phyloP scores from a whole-genome alignment of 495 filamentous ascomycete species.

The Aspergillus bertholletiae region DNA sequence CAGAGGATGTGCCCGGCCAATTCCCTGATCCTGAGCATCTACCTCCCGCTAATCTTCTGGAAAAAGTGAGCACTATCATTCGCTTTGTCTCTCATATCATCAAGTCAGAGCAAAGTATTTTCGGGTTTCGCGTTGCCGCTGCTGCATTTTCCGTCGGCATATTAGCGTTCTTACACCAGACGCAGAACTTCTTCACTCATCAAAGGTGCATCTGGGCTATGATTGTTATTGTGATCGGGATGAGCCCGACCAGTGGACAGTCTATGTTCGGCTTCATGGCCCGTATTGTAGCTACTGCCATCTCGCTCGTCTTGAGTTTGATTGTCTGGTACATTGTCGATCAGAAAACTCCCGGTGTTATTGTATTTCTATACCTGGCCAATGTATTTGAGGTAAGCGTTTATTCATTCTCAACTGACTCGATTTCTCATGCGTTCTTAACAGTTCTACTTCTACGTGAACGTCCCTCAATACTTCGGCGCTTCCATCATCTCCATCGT shows the following conservation, averaged over 20 bases:
- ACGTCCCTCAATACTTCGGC: slow-evolving; percentile 56
- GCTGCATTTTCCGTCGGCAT: slow-evolving; percentile 69
- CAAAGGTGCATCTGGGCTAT: slow-evolving; percentile 75
- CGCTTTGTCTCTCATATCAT: slow-evolving; percentile 23
- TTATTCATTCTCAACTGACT: background rate
- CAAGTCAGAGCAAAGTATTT: slow-evolving; percentile 37
- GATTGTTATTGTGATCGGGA: slow-evolving; percentile 69
- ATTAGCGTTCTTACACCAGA: slow-evolving; percentile 61
- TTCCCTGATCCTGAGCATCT: slow-evolving; percentile 68
- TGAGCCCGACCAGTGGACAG: slow-evolving; percentile 56
- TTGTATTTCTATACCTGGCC: slow-evolving; percentile 66
- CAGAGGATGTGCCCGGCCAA: background rate
- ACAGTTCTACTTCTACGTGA: slow-evolving; percentile 62
- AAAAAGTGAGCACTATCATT: slow-evolving; percentile 45
- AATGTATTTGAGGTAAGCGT: slow-evolving; percentile 53
- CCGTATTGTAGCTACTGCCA: slow-evolving; percentile 56
- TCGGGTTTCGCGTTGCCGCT: slow-evolving; percentile 67
- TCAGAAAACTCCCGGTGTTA: slow-evolving; percentile 55
- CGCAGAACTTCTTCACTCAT: slow-evolving; percentile 62
- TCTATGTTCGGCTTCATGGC: slow-evolving; percentile 66
- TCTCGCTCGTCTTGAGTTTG: slow-evolving; percentile 57
- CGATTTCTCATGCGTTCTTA: background rate
- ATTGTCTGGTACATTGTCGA: slow-evolving; percentile 76
- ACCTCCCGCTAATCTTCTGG: slow-evolving; percentile 56
- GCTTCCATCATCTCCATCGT: slow-evolving; percentile 61